Percentiles rank a stretch among this genome's conserved stretches.
Conservation (phyloP, 1,139 yeast genomes). For the Hansenula anomala region DNA sequence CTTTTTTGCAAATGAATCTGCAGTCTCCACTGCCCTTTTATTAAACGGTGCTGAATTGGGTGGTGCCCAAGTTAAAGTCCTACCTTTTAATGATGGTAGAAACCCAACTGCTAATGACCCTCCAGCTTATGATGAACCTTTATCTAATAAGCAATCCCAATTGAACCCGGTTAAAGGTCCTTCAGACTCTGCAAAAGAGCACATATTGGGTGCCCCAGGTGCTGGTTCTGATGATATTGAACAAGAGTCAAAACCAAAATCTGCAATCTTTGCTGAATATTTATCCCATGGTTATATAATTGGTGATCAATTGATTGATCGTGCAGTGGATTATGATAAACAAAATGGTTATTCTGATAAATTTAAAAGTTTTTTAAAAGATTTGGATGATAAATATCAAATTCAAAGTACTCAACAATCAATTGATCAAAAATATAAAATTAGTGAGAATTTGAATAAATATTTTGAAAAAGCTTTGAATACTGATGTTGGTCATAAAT, state of each 20-base stretch:
- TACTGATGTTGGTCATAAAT: constrained; percentile 42
- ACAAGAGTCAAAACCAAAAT: constrained; percentile 77
- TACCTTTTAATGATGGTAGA: constrained; percentile 29
- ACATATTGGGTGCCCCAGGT: constrained; percentile 1
- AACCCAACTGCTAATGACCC: constrained; percentile 20
- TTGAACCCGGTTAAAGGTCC: constrained; percentile 4
- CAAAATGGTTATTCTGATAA: constrained; percentile 56
- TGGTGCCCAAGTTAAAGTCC: constrained; percentile 48
- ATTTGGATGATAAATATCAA: constrained; percentile 57
- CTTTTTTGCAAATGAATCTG: constrained; percentile 52
- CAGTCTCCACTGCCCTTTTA: constrained; percentile 68
- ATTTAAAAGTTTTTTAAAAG: constrained; percentile 51
- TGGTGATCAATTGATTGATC: constrained; percentile 56
- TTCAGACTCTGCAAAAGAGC: constrained; percentile 8
- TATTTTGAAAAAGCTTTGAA: constrained; percentile 46
- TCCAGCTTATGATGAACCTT: constrained; percentile 17
- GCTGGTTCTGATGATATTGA: constrained; percentile 39
- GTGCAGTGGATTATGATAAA: constrained; percentile 58
- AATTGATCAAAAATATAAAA: constrained; percentile 35
- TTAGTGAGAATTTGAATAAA: constrained; percentile 34
- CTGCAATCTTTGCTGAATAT: constrained; percentile 72
- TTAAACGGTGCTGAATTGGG: constrained; percentile 73
- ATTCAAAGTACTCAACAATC: constrained; percentile 37
- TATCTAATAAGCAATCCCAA: constrained; percentile 13
- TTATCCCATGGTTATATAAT: constrained; percentile 67